These are phyloP conservation scores for Prinsepia uniflora DNA, from an alignment of 306 rosid genomes.

Conservation along the genomic window DNA sequence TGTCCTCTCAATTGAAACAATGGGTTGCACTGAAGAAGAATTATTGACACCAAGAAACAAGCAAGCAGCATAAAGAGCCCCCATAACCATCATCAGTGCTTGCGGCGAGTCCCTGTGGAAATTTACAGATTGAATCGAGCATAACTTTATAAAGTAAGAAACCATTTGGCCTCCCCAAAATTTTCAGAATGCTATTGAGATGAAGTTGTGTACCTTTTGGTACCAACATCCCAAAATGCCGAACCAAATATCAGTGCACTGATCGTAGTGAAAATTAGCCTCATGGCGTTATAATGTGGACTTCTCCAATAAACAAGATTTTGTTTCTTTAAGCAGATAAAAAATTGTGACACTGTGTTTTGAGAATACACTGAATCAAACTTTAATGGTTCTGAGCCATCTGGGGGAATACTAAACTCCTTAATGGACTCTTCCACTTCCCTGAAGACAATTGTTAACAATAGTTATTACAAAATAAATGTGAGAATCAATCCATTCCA, in stretches of 20 bases:
- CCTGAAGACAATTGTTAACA: slow-evolving; percentile 32
- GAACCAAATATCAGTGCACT: slow-evolving; percentile 73
- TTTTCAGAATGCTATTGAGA: background rate
- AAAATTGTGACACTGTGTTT: slow-evolving; percentile 40
- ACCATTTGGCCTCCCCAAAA: background rate
- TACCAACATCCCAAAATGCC: slow-evolving; percentile 64
- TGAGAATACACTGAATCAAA: slow-evolving; percentile 58
- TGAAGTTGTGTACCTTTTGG: slow-evolving; percentile 49
- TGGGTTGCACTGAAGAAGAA: slow-evolving; percentile 83
- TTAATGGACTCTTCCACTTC: slow-evolving; percentile 64
- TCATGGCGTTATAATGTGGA: slow-evolving; percentile 73
- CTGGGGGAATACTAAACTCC: slow-evolving; percentile 49
- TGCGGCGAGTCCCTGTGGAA: slow-evolving; percentile 52
- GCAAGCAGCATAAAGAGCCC: slow-evolving; percentile 76
- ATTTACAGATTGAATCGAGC: slow-evolving; percentile 2
- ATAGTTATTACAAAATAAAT: background rate
- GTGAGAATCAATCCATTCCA: background rate
- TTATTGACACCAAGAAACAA: slow-evolving; percentile 83
- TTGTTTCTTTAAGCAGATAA: slow-evolving; percentile 71
- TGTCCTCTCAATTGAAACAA: slow-evolving; percentile 90
- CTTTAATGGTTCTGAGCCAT: slow-evolving; percentile 51
- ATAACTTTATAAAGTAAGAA: background rate
- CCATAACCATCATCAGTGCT: slow-evolving; percentile 66
- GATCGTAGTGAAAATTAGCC: slow-evolving; percentile 58
- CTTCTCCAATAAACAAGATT: slow-evolving; percentile 91